Base-by-base conservation (phyloP, 257 asterid species). In the Solanum boliviense region DNA sequence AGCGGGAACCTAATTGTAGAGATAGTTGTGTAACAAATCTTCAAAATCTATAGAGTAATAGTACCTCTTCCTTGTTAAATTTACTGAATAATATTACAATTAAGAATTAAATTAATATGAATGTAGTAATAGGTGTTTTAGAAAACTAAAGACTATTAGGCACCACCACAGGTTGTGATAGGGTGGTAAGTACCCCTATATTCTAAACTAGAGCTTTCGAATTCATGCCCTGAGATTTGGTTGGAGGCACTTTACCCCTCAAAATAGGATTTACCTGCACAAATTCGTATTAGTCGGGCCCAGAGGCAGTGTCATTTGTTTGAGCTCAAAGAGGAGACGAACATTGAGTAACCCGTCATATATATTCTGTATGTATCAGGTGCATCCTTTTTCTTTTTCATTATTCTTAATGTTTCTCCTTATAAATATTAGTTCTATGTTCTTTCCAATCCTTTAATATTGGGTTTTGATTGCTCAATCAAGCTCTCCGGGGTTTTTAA, bases 171-270 rank as follows among this genome's bases (percentile, higher is more conserved):
- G 2, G 11, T 68, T 29, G 36, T 70, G 75, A 70, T 70, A 29
- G 34, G 20, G 34, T 27, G 9, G 73, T 67, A 67, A 9, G 73
- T 25, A 67, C 35, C 65, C 21, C 21, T 48, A 48, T 48, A 48
- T 15, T 0, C 60, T 48, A 48, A 48, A 48, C 21, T 1, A 48
- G 0, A 48, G 7, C 21, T 15, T 0, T 48, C 0, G 21, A 0
- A 13, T 48, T 48, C 1, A 0, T 0, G 58, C 20, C 58, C 20
- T 13, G 20, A 46, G 1, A 13, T 13, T 46, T 46, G 56, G 2
- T 46, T 13, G 58, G 21, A 48, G 3, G 0, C 60, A 48, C 60
- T 46, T 13, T 46, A 46, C 56, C 20, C 60, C 21, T 48, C 60
- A 15, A 48, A 15, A 5, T 48, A 48, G 60, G 60, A 48, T 15